Evolutionary conservation across 495 filamentous ascomycete species (phyloP).

Genomic region (Aspergillus affinis): DNA sequence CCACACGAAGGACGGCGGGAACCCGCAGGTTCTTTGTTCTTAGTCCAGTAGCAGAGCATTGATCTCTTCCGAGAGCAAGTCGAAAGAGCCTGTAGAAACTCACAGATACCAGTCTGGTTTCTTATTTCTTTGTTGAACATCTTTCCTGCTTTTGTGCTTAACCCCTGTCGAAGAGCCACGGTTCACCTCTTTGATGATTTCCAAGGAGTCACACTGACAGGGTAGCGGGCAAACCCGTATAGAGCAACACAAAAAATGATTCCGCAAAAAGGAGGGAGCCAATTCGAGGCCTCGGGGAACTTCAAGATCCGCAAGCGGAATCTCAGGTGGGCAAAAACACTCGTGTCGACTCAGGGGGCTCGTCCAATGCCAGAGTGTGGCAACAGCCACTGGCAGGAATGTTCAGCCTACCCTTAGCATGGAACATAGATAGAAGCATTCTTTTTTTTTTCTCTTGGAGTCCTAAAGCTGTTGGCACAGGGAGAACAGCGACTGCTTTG

Average conservation of each 20-base stretch:
- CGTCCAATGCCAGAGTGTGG: not conserved
- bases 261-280: not conserved
- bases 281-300: not conserved
- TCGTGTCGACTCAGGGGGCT: not conserved
- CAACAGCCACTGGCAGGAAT: not conserved
- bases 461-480: not conserved
- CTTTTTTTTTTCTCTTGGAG: not conserved
- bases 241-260: not conserved
- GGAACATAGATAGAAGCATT: not conserved
- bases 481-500: not conserved
- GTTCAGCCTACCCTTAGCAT: not conserved
- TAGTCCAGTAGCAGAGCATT: not conserved
- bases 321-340: not conserved
- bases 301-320: not conserved
- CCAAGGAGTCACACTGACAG: conserved; percentile 8
- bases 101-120: not conserved
- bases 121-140: conserved; percentile 5
- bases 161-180: conserved; percentile 1
- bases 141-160: not conserved
- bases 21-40: not conserved
- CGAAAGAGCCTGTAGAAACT: not conserved
- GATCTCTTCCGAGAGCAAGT: not conserved
- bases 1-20: not conserved
- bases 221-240: conserved; percentile 3
- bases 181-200: conserved; percentile 7